Evolutionary conservation across 2,329 filamentous ascomycete genomes (phyloP), one percentile per base, ranked within the genome.

Genomic region (Clonostachys rhizophaga): DNA sequence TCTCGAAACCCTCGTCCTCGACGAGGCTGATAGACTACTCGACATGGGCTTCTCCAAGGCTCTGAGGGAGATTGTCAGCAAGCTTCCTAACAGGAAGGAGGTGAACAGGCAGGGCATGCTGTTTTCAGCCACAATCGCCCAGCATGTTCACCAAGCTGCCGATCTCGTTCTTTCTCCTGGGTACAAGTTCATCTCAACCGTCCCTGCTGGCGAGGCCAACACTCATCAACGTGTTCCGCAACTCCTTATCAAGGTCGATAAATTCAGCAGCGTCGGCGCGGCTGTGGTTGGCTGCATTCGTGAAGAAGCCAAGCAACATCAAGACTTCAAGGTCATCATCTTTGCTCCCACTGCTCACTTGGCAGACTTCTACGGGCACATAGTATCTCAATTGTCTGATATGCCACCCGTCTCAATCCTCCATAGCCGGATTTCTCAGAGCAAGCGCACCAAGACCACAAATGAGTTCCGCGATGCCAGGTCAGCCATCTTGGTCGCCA

Each of bases 41-140:
- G 94, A 99, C 71, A 89, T 96, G 52, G 92, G 94, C 58, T 99
- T 99, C 76, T 94, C 97, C 68, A 94, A 97, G 61, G 92, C 97
- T 71, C 96, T 99, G 88, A 81, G 89, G 53, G 87, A 95, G 65
- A 96, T 99, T 57, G 86, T 97, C 67, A 94, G 95, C 76, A 92
- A 97, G 47, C 74, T 97, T 16, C 37, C 37, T 12, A 87, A 86
- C 56, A 85, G 95, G 49, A 83, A 91, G 54, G 24, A 35, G 30
- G 37, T 90, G 10, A 95, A 90, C 17, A 77, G 94, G 50, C 92
- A 97, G 69, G 96, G 91, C 0, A 92, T 95, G 86, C 81, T 99
- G 14, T 99, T 99, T 76, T 96, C 91, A 14, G 94, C 94, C 11
- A 99, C 94, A 5, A 86, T 95, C 66, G 85, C 82, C 37, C 79